Conservation (phyloP, 2,329 filamentous ascomycete genomes). For the Emydomyces testavorans region DNA sequence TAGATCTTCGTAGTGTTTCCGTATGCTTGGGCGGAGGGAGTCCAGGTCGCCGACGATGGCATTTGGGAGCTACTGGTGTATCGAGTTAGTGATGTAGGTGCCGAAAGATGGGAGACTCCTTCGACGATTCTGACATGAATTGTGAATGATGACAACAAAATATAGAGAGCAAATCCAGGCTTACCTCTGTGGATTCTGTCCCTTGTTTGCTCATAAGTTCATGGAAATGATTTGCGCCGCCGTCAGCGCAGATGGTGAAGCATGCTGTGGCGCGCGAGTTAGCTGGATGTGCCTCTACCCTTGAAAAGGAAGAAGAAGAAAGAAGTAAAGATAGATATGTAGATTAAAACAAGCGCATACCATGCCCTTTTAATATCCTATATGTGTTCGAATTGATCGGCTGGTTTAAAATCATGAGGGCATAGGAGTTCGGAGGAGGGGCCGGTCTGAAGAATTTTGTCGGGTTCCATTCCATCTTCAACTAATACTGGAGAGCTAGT, state of each 20-base stretch:
- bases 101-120: too few species aligned
- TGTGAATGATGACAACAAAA: constrained; percentile 4
- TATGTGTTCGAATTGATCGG: constrained; percentile 41
- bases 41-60: constrained; percentile 85
- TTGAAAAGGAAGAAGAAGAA: too few species aligned
- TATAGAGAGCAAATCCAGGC: constrained; percentile 6
- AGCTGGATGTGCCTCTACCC: not conserved
- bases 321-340: not conserved
- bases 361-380: constrained; percentile 28
- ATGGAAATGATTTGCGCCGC: constrained; percentile 69
- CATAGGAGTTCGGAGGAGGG: constrained; percentile 28
- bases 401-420: constrained; percentile 51
- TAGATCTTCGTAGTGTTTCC: constrained; percentile 53
- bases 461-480: constrained; percentile 32
- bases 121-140: not conserved
- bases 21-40: constrained; percentile 55
- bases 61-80: constrained; percentile 44
- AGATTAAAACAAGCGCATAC: constrained; percentile 18
- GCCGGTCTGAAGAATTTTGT: constrained; percentile 31
- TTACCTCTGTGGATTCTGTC: constrained; percentile 26
- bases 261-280: constrained; percentile 38
- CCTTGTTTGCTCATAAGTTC: constrained; percentile 35
- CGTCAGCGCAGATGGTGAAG: constrained; percentile 72
- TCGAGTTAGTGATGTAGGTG: not conserved
- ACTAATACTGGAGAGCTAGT: not conserved